A percentile compares a stretch with the other conserved stretches of the same genome.
Evolutionary conservation across 805 yeast genomes (phyloP).

Genomic region (Ogataea henricii): DNA sequence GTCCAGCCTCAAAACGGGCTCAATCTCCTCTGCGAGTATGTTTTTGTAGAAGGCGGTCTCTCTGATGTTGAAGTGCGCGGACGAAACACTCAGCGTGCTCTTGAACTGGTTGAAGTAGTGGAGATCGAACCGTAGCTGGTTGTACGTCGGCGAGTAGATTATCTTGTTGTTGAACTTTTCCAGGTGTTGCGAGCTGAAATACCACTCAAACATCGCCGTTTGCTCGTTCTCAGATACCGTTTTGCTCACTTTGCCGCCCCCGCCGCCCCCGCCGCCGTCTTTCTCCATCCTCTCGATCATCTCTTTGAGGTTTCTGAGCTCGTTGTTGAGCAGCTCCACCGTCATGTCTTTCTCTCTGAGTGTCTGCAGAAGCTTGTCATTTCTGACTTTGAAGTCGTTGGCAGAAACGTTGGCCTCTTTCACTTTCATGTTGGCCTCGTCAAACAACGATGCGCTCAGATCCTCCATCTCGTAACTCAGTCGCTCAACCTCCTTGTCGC

Average conservation of each 20-base stretch:
- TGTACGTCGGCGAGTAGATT: slow-evolving; percentile 34
- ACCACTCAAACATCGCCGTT: slow-evolving; percentile 10
- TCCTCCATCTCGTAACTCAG: slow-evolving; percentile 79
- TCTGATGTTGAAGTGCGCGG: slow-evolving; percentile 37
- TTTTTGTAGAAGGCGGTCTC: slow-evolving; percentile 62
- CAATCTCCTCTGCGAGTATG: slow-evolving; percentile 75
- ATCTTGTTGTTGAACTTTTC: slow-evolving; percentile 26
- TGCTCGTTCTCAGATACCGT: slow-evolving; percentile 5
- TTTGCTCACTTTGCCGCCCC: neutral
- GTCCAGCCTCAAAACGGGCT: slow-evolving; percentile 67
- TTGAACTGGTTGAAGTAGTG: slow-evolving; percentile 46
- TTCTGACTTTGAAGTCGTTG: slow-evolving; percentile 58
- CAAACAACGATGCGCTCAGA: slow-evolving; percentile 71
- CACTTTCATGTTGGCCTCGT: slow-evolving; percentile 85
- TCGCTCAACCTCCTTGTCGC: slow-evolving; percentile 60
- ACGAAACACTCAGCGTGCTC: slow-evolving; percentile 35
- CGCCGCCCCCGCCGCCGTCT: too few relatives aligned
- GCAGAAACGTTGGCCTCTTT: slow-evolving; percentile 72
- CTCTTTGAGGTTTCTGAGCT: slow-evolving; percentile 64
- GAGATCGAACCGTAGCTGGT: slow-evolving; percentile 46
- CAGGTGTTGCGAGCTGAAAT: slow-evolving; percentile 20
- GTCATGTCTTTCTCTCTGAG: slow-evolving; percentile 69
- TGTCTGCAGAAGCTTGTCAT: slow-evolving; percentile 52
- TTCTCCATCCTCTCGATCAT: slow-evolving; percentile 58
- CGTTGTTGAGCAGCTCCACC: slow-evolving; percentile 64